Conservation (phyloP, 108 stramenopile species). For the Discostella stelligeroides region DNA sequence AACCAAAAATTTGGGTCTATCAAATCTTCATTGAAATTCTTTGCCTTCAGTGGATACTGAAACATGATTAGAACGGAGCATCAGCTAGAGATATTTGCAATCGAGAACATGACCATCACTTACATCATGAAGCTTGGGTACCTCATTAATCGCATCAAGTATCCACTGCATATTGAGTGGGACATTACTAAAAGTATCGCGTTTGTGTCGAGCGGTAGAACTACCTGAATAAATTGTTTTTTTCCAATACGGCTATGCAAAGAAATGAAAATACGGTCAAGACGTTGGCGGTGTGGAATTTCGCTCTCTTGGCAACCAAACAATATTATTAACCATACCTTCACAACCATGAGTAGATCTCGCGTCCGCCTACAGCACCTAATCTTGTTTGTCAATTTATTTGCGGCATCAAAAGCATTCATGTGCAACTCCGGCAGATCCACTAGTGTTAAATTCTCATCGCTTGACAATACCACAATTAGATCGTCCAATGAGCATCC, state of each 20-base stretch:
- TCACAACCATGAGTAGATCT: conserved; percentile 15
- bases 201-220: conserved; percentile 6
- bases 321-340: not conserved
- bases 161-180: conserved; percentile 7
- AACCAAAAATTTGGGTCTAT: not conserved
- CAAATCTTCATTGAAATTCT: conserved; percentile 3
- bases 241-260: conserved; percentile 13
- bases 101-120: not conserved
- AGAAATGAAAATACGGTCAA: too few relatives aligned
- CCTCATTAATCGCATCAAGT: not conserved
- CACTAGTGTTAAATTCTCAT: not conserved
- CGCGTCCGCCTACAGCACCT: conserved; percentile 17
- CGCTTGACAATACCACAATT: not conserved
- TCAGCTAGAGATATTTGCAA: too few relatives aligned
- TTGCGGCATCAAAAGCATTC: conserved; percentile 17
- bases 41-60: conserved; percentile 3
- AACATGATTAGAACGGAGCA: too few relatives aligned
- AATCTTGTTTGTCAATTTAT: conserved; percentile 8
- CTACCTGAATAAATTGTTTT: conserved; percentile 11
- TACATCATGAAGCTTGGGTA: conserved; percentile 1
- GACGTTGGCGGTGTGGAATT: too few relatives aligned
- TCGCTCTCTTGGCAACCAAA: not conserved
- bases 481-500: conserved; percentile 26
- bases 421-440: conserved; percentile 21
- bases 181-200: conserved; percentile 12